Conservation (phyloP, 495 filamentous ascomycete genomes). For the Alectoria sarmentosa region DNA sequence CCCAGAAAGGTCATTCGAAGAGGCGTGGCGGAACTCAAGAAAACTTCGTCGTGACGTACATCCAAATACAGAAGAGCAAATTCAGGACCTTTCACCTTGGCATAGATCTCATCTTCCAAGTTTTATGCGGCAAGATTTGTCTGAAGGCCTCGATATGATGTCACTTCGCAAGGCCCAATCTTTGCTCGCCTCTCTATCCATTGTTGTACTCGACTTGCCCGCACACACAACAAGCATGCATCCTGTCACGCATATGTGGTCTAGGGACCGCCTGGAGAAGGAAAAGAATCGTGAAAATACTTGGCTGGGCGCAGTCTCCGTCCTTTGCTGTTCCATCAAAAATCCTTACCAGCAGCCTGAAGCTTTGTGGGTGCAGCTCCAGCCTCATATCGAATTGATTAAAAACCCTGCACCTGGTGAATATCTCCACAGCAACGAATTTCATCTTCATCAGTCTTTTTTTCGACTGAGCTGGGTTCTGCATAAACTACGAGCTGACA, state of each 20-base stretch:
- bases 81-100: background rate
- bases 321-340: background rate
- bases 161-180: background rate
- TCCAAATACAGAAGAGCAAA: background rate
- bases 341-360: background rate
- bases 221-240: background rate
- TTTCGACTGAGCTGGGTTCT: constrained; percentile 1
- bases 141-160: background rate
- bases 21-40: background rate
- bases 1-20: background rate
- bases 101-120: background rate
- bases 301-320: background rate
- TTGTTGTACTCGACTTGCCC: background rate
- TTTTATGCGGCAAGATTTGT: background rate
- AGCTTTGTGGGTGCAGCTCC: constrained; percentile 3
- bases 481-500: background rate
- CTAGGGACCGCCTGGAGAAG: background rate
- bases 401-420: background rate
- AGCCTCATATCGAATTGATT: background rate
- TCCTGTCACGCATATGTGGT: constrained; percentile 1
- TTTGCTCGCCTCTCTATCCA: constrained; percentile 1
- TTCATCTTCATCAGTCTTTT: background rate
- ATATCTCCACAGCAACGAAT: background rate
- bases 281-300: background rate
- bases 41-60: background rate